Percentiles rank a stretch among this genome's conserved stretches.
These are phyloP conservation scores for Uronychia setigera DNA, from an alignment of 73 alveolate genomes.

Conservation along the genomic window DNA sequence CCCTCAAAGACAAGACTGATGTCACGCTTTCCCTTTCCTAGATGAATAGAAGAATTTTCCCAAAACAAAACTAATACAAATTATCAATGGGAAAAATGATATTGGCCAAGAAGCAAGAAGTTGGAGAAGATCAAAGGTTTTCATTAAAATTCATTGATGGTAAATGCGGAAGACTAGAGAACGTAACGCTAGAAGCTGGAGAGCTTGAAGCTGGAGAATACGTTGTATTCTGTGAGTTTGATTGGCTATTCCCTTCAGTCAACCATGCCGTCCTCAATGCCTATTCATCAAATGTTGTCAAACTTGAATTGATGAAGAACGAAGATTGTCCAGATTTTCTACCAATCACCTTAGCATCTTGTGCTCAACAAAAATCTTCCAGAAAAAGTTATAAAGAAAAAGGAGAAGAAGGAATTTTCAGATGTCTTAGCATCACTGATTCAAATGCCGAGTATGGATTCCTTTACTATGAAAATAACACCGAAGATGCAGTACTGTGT, in stretches of 20 bases:
- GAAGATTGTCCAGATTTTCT: slow-evolving; percentile 15
- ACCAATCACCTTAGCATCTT: slow-evolving; percentile 26
- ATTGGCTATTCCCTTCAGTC: background rate
- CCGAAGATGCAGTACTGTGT: background rate
- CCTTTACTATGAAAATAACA: slow-evolving; percentile 52
- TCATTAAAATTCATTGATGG: slow-evolving; percentile 30
- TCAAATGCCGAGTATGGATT: slow-evolving; percentile 60
- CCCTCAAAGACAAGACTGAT: background rate
- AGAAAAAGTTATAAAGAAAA: slow-evolving; percentile 36
- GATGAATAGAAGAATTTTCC: slow-evolving; percentile 7
- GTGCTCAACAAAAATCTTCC: slow-evolving; percentile 33
- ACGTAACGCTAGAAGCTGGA: slow-evolving; percentile 32
- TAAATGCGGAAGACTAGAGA: slow-evolving; percentile 28
- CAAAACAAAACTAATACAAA: slow-evolving; percentile 13
- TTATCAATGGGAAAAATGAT: slow-evolving; percentile 11
- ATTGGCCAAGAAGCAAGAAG: background rate
- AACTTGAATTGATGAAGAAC: background rate
- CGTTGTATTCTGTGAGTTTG: slow-evolving; percentile 28
- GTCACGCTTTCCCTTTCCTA: slow-evolving; percentile 16
- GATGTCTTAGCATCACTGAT: slow-evolving; percentile 33
- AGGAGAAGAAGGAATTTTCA: slow-evolving; percentile 28
- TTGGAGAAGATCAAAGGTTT: slow-evolving; percentile 16
- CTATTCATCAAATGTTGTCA: slow-evolving; percentile 15
- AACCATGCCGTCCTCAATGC: slow-evolving; percentile 28
- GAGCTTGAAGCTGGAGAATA: slow-evolving; percentile 42